A percentile compares a stretch with the other conserved stretches of the same genome.
phyloP scores from a whole-genome alignment of 2,329 filamentous ascomycete species.

The Metarhizium guizhouense region DNA sequence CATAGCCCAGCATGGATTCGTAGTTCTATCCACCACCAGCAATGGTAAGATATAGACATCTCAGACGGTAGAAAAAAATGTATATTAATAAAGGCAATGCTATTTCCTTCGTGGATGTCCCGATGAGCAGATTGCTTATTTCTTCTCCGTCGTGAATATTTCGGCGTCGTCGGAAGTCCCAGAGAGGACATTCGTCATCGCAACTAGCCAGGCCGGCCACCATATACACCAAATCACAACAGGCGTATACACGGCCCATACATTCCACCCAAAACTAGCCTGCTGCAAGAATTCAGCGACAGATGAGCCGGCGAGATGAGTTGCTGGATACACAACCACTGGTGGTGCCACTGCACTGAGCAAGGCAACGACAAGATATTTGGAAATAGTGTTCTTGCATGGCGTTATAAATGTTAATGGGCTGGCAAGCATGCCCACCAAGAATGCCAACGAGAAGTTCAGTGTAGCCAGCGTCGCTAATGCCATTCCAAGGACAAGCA shows the following conservation, averaged over 20 bases:
- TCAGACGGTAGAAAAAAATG: background rate
- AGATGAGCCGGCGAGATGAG: constrained; percentile 26
- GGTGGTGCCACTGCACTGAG: constrained; percentile 56
- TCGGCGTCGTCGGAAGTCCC: constrained; percentile 9
- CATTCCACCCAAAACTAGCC: constrained; percentile 79
- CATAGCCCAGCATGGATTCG: background rate
- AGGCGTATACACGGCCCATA: constrained; percentile 83
- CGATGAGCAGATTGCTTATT: background rate
- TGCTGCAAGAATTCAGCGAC: constrained; percentile 55
- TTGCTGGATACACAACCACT: constrained; percentile 41
- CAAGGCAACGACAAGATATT: constrained; percentile 36
- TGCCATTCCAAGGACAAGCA: constrained; percentile 86
- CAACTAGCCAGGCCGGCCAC: constrained; percentile 86
- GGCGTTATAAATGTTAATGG: constrained; percentile 70
- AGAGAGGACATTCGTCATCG: constrained; percentile 44
- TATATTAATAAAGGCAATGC: background rate
- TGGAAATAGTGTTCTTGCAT: constrained; percentile 27
- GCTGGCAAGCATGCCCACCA: constrained; percentile 69
- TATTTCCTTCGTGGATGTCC: background rate
- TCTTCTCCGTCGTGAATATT: background rate
- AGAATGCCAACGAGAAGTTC: constrained; percentile 85
- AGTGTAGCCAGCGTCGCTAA: constrained; percentile 88
- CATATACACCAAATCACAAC: constrained; percentile 90
- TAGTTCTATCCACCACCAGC: too few species aligned
- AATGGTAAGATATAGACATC: too few species aligned